Evolutionary conservation across 345 rosid genomes (phyloP), one percentile per base, ranked within the genome.

Genomic region (Limnanthes douglasii): DNA sequence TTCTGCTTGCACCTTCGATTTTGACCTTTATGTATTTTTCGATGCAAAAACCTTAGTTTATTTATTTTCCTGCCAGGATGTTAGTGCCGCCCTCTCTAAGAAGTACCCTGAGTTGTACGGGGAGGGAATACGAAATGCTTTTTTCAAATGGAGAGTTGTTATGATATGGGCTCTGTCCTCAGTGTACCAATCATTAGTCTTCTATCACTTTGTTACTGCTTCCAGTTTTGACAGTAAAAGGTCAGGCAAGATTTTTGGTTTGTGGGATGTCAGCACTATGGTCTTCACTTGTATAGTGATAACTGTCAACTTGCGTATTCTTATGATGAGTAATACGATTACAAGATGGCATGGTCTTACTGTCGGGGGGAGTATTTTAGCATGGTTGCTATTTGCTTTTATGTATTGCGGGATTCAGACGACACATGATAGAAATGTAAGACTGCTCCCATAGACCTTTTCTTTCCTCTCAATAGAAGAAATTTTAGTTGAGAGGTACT

Each of bases 221-320:
- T 72, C 98, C 26, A 61, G 77, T 52, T 54, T 57, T 16, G 41
- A 56, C 4, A 85, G 75, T 20, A 62, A 52, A 54, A 75, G 69
- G 45, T 71, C 77, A 1, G 98, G 98, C 46, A 77, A 52, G 73
- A 68, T 54, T 15, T 79, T 90, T 43, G 98, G 98, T 32, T 69
- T 69, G 9, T 90, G 98, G 98, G 98, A 84, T 32, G 73, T 90
- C 54, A 84, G 98, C 78, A 90, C 98, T 4, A 62, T 84, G 81
- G 94, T 80, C 38, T 90, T 84, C 60, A 77, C 94, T 12, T 77
- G 94, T 66, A 75, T 77, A 39, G 82, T 90, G 15, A 62, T 90
- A 45, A 70, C 95, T 6, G 94, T 90, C 26, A 90, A 90, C 59
- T 58, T 90, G 60, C 94, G 98, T 24, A 84, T 90, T 56, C 94